phyloP scores from a whole-genome alignment of 2,329 filamentous ascomycete genomes.

The Pezicula rhizophila region DNA sequence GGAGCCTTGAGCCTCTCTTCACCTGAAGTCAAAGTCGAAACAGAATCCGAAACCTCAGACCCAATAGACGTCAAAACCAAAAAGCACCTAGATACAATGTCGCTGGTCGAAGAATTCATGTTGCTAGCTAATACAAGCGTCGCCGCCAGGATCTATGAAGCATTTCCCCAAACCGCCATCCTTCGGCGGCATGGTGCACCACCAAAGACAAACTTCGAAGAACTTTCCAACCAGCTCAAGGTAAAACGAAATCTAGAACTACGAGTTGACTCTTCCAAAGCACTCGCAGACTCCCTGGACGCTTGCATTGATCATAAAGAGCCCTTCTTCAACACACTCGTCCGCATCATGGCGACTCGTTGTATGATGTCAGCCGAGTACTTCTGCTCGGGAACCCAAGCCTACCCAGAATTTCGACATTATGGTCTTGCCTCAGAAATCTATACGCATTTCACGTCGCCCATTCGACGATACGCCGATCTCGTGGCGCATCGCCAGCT shows the following conservation, averaged over 20 bases:
- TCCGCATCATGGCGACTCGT: slow-evolving; percentile 93
- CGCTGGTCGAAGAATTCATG: slow-evolving; percentile 98
- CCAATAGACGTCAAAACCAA: slow-evolving; percentile 96
- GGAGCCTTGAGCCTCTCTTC: slow-evolving; percentile 92
- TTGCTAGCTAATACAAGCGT: slow-evolving; percentile 95
- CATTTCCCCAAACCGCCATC: slow-evolving; percentile 92
- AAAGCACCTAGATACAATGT: slow-evolving; percentile 89
- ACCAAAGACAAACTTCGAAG: slow-evolving; percentile 94
- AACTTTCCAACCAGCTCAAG: slow-evolving; percentile 83
- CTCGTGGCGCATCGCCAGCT: slow-evolving; percentile 90
- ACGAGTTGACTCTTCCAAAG: slow-evolving; percentile 78
- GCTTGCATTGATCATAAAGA: slow-evolving; percentile 71
- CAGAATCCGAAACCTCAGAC: slow-evolving; percentile 92
- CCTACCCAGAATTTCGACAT: slow-evolving; percentile 91
- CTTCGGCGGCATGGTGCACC: slow-evolving; percentile 87
- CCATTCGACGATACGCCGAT: slow-evolving; percentile 96
- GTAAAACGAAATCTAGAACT: slow-evolving; percentile 79
- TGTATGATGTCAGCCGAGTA: slow-evolving; percentile 99
- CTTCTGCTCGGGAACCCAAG: slow-evolving; percentile 89
- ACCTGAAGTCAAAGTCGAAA: slow-evolving; percentile 95
- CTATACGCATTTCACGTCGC: slow-evolving; percentile 97
- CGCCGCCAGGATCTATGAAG: slow-evolving; percentile 79
- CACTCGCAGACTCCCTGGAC: slow-evolving; percentile 90
- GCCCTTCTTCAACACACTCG: slow-evolving; percentile 96
- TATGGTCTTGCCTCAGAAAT: slow-evolving; percentile 95